These are phyloP conservation scores for Gossypium trilobum DNA, from an alignment of 441 rosid species.

Conservation along the genomic window DNA sequence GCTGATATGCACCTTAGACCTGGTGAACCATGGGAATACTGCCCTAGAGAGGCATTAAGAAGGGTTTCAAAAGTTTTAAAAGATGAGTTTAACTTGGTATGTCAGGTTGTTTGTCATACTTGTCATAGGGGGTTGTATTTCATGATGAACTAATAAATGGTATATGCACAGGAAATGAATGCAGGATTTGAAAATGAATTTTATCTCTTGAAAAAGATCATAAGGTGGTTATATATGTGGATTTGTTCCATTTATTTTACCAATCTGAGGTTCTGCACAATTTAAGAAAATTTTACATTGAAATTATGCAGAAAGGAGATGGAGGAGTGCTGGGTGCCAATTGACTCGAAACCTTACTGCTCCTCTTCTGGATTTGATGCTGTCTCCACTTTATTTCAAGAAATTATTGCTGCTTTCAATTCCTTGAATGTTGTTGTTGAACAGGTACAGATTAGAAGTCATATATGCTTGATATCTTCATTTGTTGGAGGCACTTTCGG, in stretches of 20 bases:
- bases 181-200: slow-evolving; percentile 97
- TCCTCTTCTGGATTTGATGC: slow-evolving; percentile 65
- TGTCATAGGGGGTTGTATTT: slow-evolving; percentile 4
- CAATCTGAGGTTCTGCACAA: neutral
- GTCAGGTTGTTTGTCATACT: neutral
- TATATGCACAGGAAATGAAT: slow-evolving; percentile 58
- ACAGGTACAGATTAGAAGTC: slow-evolving; percentile 43
- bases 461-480: neutral
- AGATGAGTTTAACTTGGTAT: slow-evolving; percentile 82
- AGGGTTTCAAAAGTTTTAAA: slow-evolving; percentile 56
- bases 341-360: slow-evolving; percentile 69
- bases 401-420: slow-evolving; percentile 43
- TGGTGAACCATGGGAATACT: slow-evolving; percentile 86
- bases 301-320: slow-evolving; percentile 57
- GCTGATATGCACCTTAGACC: slow-evolving; percentile 84
- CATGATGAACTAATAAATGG: slow-evolving; percentile 12
- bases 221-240: slow-evolving; percentile 31
- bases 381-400: slow-evolving; percentile 53
- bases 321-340: slow-evolving; percentile 64
- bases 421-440: slow-evolving; percentile 70
- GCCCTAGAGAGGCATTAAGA: slow-evolving; percentile 81
- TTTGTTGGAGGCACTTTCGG: neutral
- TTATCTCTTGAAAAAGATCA: slow-evolving; percentile 56
- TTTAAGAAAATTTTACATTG: neutral
- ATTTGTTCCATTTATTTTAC: neutral